Evolutionary conservation across 805 yeast genomes (phyloP).

Genomic region (Suhomyces faveliae): DNA sequence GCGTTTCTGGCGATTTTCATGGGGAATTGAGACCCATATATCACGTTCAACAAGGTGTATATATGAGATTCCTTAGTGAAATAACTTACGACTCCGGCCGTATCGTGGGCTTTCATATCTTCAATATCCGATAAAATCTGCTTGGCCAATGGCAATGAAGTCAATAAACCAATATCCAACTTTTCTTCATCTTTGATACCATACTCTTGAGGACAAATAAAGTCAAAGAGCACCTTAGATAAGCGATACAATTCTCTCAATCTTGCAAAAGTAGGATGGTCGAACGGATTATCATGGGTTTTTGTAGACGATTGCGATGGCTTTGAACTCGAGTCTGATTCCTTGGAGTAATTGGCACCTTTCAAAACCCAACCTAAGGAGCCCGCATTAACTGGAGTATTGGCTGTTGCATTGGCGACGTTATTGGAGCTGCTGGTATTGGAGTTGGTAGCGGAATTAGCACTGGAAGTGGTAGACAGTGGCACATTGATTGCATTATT

Average conservation of each 20-base stretch:
- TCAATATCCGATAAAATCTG: conserved; percentile 81
- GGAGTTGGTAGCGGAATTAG: conserved; percentile 17
- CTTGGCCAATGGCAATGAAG: conserved; percentile 90
- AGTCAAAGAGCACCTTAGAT: conserved; percentile 92
- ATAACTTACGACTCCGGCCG: conserved; percentile 83
- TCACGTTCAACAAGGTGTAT: conserved; percentile 85
- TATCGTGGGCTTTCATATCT: conserved; percentile 71
- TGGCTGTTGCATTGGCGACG: conserved; percentile 19
- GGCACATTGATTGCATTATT: conserved; percentile 16
- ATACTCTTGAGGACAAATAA: conserved; percentile 97
- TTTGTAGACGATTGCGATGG: conserved; percentile 11
- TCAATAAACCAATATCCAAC: conserved; percentile 89
- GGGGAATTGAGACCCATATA: conserved; percentile 91
- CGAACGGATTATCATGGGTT: conserved; percentile 51
- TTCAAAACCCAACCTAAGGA: conserved; percentile 72
- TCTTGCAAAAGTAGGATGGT: conserved; percentile 73
- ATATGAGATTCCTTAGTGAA: conserved; percentile 97
- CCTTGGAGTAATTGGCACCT: conserved; percentile 33
- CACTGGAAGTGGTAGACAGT: conserved; percentile 12
- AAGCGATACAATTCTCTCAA: conserved; percentile 85
- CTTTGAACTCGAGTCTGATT: conserved; percentile 17
- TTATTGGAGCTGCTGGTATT: conserved; percentile 16
- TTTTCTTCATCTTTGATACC: conserved; percentile 96
- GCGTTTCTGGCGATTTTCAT: conserved; percentile 94
- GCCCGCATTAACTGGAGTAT: conserved; percentile 50